phyloP scores from a whole-genome alignment of 2,329 filamentous ascomycete species.

The Meredithiella fracta region DNA sequence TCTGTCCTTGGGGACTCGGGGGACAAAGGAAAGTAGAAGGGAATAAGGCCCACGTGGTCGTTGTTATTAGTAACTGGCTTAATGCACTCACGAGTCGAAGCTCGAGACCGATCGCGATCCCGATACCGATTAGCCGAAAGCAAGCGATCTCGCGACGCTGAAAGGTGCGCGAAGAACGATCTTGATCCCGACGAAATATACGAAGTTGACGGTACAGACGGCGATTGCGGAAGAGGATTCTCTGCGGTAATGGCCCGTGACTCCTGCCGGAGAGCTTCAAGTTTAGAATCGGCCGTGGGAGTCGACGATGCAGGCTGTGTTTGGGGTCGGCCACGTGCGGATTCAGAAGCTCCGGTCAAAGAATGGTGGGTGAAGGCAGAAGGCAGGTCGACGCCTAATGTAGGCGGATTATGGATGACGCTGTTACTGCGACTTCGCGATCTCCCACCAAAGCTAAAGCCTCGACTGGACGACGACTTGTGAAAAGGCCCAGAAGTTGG shows the following conservation, averaged over 20 bases:
- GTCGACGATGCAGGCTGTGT: not conserved
- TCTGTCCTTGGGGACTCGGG: not conserved
- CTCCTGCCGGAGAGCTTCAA: not conserved
- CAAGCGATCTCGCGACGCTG: slow-evolving; percentile 7
- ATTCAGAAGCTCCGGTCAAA: not conserved
- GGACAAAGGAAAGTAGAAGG: not conserved
- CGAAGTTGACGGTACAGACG: not conserved
- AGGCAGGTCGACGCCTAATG: not conserved
- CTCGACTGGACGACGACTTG: not conserved
- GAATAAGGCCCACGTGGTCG: not conserved
- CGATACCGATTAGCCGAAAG: slow-evolving; percentile 6
- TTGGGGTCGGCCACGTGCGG: not conserved
- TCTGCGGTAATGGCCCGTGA: not conserved
- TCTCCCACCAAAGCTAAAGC: not conserved
- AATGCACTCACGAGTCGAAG: not conserved
- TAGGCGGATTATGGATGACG: not conserved
- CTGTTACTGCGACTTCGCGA: slow-evolving; percentile 1
- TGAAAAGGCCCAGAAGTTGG: not conserved
- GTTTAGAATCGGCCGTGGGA: not conserved
- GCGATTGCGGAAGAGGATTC: not conserved
- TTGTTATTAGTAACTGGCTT: not conserved
- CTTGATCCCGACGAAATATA: not conserved
- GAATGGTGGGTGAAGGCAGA: not conserved
- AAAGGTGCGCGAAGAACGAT: slow-evolving; percentile 5
- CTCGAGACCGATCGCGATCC: slow-evolving; percentile 1